Base-by-base conservation (phyloP, 148 eudicot species). In the Spergularia bocconei region DNA sequence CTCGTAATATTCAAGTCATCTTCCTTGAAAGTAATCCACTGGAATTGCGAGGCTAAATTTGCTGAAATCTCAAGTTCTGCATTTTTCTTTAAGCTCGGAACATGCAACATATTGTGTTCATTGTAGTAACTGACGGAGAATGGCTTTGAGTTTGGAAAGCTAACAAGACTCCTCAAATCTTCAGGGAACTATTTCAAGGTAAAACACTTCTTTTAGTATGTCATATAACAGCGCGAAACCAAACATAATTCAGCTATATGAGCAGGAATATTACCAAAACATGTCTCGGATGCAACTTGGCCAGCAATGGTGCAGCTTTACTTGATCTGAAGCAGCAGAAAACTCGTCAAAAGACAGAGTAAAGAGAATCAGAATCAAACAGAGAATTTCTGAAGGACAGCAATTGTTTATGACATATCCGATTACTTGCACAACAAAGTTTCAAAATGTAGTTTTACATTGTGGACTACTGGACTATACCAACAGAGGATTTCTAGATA, bases 181-280 rank as follows among this genome's bases (percentile, higher is more conserved):
- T 89, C 89, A 2, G 97, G 98, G 64, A 92, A 79, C 98, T 93
- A 57, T 47, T 56, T 73, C 11, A 64, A 79, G 71, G n/a, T 25
- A 74, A 78, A 38, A 52, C 29, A 15, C 57, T 73, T n/a, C n/a
- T 57, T 52, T 54, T 78, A 44, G 48, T 44, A 12, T 55, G 52
- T 56, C 5, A 13, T 53, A 55, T 48, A 44, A 47, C 63, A 13
- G 15, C 17, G 19, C 51, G 36, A 77, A 39, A 20, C 1, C 33
- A 50, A 47, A 5, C 13, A 36, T 33, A 63, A 65, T 15, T 21
- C 33, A 25, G 57, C 41, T 14, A 38, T 71, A 11, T 15, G 38
- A 58, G 65, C 20, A 41, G 36, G 44, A 44, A 56, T 61, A 29
- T 80, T 86, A 93, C 98, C 92, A 95, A 61, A 13, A 88, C 87